Evolutionary conservation across 2,329 filamentous ascomycete genomes (phyloP).

Genomic region (Penicillium sp.): DNA sequence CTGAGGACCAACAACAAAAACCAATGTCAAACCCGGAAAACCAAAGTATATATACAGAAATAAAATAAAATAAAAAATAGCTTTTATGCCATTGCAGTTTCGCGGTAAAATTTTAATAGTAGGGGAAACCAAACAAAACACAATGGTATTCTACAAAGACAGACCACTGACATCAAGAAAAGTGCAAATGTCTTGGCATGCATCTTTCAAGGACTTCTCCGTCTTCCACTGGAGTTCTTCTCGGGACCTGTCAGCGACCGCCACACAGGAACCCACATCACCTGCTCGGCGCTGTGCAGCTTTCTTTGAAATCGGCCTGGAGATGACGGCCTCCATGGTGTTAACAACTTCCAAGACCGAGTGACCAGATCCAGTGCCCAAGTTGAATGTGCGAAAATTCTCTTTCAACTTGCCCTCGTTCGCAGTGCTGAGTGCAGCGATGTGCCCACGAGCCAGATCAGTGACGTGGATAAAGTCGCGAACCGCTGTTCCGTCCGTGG

Average conservation of each 20-base stretch:
- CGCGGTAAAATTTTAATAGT: background rate
- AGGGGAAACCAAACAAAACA: no score
- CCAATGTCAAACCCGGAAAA: no score
- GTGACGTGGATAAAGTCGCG: constrained; percentile 66
- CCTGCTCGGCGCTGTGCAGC: constrained; percentile 34
- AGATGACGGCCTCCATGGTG: constrained; percentile 38
- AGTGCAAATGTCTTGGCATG: constrained; percentile 37
- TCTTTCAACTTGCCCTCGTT: constrained; percentile 31
- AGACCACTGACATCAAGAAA: constrained; percentile 34
- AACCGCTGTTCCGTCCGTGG: constrained; percentile 60
- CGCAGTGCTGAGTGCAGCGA: constrained; percentile 52
- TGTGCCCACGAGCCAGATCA: constrained; percentile 60
- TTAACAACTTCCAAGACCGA: constrained; percentile 38
- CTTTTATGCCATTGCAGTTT: background rate
- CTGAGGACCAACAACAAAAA: no score
- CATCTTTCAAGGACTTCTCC: constrained; percentile 36
- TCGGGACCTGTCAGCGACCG: constrained; percentile 37
- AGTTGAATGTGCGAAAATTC: constrained; percentile 43
- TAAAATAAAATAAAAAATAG: background rate
- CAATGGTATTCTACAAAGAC: constrained; percentile 21
- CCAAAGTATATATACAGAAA: no score
- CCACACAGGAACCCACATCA: constrained; percentile 40
- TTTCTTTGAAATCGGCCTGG: constrained; percentile 31
- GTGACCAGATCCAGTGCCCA: constrained; percentile 38
- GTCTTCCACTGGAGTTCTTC: constrained; percentile 53